A percentile compares a stretch with the other conserved stretches of the same genome.
These are phyloP conservation scores for Talaromyces sp. DNA, from an alignment of 2,329 filamentous ascomycete genomes.

Conservation along the genomic window DNA sequence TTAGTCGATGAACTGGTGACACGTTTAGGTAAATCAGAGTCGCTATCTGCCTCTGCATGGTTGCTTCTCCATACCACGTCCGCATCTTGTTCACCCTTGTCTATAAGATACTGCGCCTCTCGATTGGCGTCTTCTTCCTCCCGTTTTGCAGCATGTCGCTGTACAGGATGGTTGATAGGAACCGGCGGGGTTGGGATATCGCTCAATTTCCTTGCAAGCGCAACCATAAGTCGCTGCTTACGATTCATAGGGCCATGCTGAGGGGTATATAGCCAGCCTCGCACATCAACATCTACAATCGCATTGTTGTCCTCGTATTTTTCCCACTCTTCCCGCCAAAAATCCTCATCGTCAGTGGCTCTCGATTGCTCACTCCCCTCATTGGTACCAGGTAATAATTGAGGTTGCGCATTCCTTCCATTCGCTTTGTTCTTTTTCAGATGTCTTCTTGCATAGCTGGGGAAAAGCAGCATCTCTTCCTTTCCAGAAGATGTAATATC, in stretches of 20 bases:
- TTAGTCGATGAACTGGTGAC: conserved; percentile 42
- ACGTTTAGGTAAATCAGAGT: conserved; percentile 26
- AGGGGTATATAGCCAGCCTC: conserved; percentile 91
- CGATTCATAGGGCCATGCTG: conserved; percentile 78
- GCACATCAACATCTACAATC: conserved; percentile 86
- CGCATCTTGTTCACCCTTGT: conserved; percentile 65
- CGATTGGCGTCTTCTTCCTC: conserved; percentile 64
- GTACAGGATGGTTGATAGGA: conserved; percentile 25
- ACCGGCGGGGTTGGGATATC: conserved; percentile 52
- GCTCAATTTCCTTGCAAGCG: conserved; percentile 78
- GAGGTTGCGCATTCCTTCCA: conserved; percentile 25
- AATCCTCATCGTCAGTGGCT: conserved; percentile 59
- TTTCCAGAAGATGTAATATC: conserved; percentile 73
- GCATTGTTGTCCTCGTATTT: conserved; percentile 75
- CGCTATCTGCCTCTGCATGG: conserved; percentile 43
- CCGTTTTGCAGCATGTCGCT: conserved; percentile 46
- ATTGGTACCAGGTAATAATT: conserved; percentile 24
- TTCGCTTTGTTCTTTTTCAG: conserved; percentile 46
- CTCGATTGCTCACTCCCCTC: conserved; percentile 39
- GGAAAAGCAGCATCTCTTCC: conserved; percentile 92
- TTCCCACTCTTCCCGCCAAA: conserved; percentile 75
- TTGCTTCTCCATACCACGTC: conserved; percentile 58
- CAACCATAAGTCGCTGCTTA: conserved; percentile 80
- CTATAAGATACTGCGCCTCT: conserved; percentile 72
- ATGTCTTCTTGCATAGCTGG: conserved; percentile 81